A percentile compares a stretch with the other conserved stretches of the same genome.
phyloP scores from a whole-genome alignment of 768 basidiomycete species.

The Trametes elegans region DNA sequence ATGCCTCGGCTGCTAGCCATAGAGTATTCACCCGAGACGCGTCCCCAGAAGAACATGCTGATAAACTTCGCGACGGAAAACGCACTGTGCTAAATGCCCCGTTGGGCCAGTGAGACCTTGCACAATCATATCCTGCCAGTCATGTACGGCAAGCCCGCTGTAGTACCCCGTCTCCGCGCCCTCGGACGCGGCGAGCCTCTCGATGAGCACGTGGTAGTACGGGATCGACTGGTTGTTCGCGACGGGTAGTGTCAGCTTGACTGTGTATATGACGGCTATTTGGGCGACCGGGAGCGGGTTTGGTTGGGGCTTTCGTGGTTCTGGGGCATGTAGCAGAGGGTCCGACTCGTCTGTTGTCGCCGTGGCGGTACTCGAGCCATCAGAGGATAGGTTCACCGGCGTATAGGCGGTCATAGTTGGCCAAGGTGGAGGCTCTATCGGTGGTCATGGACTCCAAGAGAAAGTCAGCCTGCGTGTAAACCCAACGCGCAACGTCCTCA shows the following conservation, averaged over 20 bases:
- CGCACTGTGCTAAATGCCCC: constrained; percentile 49
- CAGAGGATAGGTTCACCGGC: too few relatives aligned
- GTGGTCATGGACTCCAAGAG: too few relatives aligned
- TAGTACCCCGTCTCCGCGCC: constrained; percentile 64
- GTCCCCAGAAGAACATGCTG: constrained; percentile 62
- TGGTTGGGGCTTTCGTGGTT: background rate
- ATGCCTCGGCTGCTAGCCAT: background rate
- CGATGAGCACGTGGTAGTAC: constrained; percentile 66
- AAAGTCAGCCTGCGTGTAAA: too few relatives aligned
- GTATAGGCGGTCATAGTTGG: background rate
- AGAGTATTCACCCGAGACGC: constrained; percentile 41
- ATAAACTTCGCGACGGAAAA: constrained; percentile 56
- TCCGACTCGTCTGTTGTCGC: background rate
- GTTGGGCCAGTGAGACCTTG: background rate
- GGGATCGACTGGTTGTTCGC: constrained; percentile 59
- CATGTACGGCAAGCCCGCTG: constrained; percentile 66
- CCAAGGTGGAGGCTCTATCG: too few relatives aligned
- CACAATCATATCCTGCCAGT: constrained; percentile 27
- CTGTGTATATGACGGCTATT: constrained; percentile 50
- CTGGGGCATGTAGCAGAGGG: background rate
- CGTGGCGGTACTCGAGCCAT: background rate
- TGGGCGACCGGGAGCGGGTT: constrained; percentile 56
- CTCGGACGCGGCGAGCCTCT: constrained; percentile 48
- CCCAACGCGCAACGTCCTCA: too few relatives aligned
- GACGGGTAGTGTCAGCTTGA: constrained; percentile 58